phyloP scores from a whole-genome alignment of 768 basidiomycete genomes.

The Dioszegia hungarica region DNA sequence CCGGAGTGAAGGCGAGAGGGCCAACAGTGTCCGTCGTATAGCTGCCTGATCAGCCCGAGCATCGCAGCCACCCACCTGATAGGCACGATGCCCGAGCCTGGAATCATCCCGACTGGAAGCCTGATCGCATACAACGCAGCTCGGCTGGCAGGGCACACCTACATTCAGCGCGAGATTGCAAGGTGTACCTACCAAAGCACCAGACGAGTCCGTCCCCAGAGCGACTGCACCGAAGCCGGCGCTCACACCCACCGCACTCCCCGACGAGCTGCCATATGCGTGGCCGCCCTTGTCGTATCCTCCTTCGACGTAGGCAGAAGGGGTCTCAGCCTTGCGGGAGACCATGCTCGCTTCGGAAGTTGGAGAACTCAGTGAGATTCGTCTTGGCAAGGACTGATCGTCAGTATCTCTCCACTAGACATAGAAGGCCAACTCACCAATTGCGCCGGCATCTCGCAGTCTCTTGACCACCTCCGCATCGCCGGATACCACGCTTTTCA shows the following conservation, averaged over 20 bases:
- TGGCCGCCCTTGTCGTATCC: too few relatives aligned
- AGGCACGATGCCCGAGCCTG: conserved; percentile 25
- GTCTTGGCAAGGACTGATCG: conserved; percentile 30
- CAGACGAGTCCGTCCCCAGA: conserved; percentile 30
- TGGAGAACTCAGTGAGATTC: conserved; percentile 32
- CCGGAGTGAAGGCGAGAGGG: conserved; percentile 8
- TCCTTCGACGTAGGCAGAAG: too few relatives aligned
- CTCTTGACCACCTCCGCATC: background rate
- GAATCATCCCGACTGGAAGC: conserved; percentile 17
- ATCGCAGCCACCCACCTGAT: conserved; percentile 14
- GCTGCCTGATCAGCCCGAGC: too few relatives aligned
- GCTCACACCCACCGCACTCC: conserved; percentile 29
- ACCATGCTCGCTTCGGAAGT: conserved; percentile 19
- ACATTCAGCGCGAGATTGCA: background rate
- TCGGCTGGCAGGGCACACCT: conserved; percentile 17
- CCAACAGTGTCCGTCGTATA: conserved; percentile 14
- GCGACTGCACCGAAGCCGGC: conserved; percentile 35
- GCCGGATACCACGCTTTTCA: background rate
- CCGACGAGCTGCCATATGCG: conserved; percentile 30
- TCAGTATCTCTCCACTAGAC: background rate
- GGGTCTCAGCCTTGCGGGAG: conserved; percentile 39
- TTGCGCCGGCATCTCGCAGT: background rate
- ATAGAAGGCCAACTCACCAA: background rate
- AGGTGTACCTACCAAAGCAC: conserved; percentile 21
- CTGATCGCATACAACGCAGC: conserved; percentile 37